phyloP scores from a whole-genome alignment of 2,329 filamentous ascomycete genomes.

The Phyllosticta paracitricarpa region DNA sequence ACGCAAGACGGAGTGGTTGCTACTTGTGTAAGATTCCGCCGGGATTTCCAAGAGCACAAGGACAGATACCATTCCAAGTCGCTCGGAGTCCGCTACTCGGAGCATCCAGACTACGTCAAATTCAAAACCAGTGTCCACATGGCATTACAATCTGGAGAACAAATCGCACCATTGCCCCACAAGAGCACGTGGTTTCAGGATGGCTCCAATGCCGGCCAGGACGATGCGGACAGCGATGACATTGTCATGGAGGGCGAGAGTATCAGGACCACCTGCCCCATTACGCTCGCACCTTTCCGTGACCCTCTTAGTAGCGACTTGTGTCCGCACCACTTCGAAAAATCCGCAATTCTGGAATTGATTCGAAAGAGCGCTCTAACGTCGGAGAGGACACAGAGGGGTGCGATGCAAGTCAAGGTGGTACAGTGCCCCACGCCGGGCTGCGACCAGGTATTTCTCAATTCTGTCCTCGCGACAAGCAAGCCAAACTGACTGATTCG shows the following conservation, averaged over 20 bases:
- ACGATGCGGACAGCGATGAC: constrained; percentile 56
- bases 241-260: constrained; percentile 55
- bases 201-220: constrained; percentile 26
- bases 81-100: constrained; percentile 40
- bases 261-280: constrained; percentile 58
- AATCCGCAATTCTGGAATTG: constrained; percentile 49
- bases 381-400: constrained; percentile 13
- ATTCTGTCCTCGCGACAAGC: background rate
- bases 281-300: constrained; percentile 54
- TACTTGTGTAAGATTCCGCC: constrained; percentile 27
- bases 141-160: constrained; percentile 44
- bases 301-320: constrained; percentile 57
- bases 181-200: constrained; percentile 54
- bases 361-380: constrained; percentile 21
- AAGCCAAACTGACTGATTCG: background rate
- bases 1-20: constrained; percentile 27
- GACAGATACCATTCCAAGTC: constrained; percentile 33
- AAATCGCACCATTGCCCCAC: constrained; percentile 44
- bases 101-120: constrained; percentile 49
- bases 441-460: constrained; percentile 2
- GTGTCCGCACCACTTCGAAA: constrained; percentile 67
- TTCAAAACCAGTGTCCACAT: constrained; percentile 56
- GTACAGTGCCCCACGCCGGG: constrained; percentile 25
- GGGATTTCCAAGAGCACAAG: constrained; percentile 30
- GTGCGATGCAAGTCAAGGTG: constrained; percentile 16